Evolutionary conservation across 1,284 basidiomycete genomes (phyloP).

Genomic region (Cerrena zonata): DNA sequence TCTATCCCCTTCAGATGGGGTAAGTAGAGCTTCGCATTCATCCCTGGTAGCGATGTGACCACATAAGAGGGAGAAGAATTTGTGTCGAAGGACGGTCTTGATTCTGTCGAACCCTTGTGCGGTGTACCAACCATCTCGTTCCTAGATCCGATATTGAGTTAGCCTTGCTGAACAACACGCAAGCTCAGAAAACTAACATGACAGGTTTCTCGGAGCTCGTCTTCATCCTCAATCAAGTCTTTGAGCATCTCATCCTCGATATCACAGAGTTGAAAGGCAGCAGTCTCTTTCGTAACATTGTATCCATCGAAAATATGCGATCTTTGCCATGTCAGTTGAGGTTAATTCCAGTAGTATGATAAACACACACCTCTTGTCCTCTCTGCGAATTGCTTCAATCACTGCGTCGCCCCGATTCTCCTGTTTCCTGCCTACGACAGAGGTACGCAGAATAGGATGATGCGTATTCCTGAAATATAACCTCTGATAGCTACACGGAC

Average conservation of each 20-base stretch:
- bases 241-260: slow-evolving; percentile 80
- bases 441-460: slow-evolving; percentile 68
- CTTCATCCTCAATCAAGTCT: slow-evolving; percentile 70
- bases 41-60: slow-evolving; percentile 65
- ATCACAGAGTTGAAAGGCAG: slow-evolving; percentile 90
- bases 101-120: slow-evolving; percentile 72
- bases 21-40: slow-evolving; percentile 63
- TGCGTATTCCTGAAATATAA: slow-evolving; percentile 80
- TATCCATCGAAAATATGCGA: slow-evolving; percentile 89
- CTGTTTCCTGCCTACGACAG: slow-evolving; percentile 61
- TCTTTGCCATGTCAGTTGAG: slow-evolving; percentile 20
- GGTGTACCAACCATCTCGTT: slow-evolving; percentile 83
- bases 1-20: slow-evolving; percentile 40
- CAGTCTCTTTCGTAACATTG: slow-evolving; percentile 72
- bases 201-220: slow-evolving; percentile 61
- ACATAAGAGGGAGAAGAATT: slow-evolving; percentile 80
- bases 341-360: not conserved
- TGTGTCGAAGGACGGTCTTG: slow-evolving; percentile 78
- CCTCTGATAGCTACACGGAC: slow-evolving; percentile 63
- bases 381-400: slow-evolving; percentile 14
- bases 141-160: slow-evolving; percentile 33
- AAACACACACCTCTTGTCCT: slow-evolving; percentile 22
- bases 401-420: slow-evolving; percentile 35
- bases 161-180: not conserved
- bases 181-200: slow-evolving; percentile 46